Conservation (phyloP, 768 basidiomycete genomes). For the Phylloporus rhodoxanthus region DNA sequence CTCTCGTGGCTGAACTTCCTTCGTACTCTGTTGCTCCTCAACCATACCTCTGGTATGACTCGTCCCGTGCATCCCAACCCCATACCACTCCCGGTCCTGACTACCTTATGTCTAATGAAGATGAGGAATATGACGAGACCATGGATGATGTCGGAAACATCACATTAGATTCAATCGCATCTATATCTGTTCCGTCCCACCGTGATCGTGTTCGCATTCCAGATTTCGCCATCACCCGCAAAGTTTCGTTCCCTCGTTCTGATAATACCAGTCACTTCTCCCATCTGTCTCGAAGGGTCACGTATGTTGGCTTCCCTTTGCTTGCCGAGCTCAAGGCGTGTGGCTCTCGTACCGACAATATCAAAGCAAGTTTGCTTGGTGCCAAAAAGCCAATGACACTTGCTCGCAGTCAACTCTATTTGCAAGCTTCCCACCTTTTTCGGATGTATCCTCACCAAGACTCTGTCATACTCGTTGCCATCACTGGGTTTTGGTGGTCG, state of each 20-base stretch:
- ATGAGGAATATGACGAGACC: neutral
- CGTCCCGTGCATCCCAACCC: neutral
- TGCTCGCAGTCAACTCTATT: neutral
- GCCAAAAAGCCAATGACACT: neutral
- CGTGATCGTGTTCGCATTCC: neutral
- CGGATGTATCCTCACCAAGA: neutral
- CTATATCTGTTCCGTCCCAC: neutral
- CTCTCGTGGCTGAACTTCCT: neutral
- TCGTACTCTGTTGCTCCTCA: neutral
- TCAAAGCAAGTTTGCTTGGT: too few relatives aligned
- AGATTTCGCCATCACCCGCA: neutral
- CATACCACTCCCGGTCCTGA: neutral
- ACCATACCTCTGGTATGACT: neutral
- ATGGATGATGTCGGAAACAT: neutral
- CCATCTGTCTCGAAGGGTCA: neutral
- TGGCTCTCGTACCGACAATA: too few relatives aligned
- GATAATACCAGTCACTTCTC: neutral
- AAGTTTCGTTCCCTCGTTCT: neutral
- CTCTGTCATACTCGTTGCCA: neutral
- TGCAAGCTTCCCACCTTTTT: neutral
- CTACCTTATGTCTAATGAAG: neutral
- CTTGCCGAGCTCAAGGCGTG: neutral
- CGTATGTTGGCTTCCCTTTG: neutral
- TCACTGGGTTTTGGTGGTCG: neutral
- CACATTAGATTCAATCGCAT: neutral